Base-by-base conservation (phyloP, 345 rosid genomes). In the Anastatica hierochuntica region DNA sequence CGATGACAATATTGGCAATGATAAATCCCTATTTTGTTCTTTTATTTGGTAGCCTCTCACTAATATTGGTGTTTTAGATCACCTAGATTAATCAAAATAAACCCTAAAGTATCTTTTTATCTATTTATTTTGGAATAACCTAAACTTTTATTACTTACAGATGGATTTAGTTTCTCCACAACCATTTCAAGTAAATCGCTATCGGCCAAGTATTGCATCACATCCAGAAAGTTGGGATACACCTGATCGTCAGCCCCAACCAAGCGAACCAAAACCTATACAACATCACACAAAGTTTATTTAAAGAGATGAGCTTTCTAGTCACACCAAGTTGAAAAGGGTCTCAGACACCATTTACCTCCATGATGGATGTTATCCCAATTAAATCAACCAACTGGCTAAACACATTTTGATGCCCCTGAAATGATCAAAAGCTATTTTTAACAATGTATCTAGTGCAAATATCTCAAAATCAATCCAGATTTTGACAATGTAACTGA, bases 361-460 rank as follows among this genome's bases (percentile, higher is more conserved):
- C 97, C 95, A 85, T 82, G 34, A 89, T 72, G 45, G 97, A 89
- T 14, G 97, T 89, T 56, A 81, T 85, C 55, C 97, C 95, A 75
- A 89, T 81, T 26, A 89, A 76, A 66, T 85, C 97, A 40, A 89
- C 89, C 46, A 89, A 57, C 33, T 60, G 83, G 58, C 63, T 56
- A 39, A 89, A 60, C 51, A 89, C 78, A 56, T 74, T 80, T 58
- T 60, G 85, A 74, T 75, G 95, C 60, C 67, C 81, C 97, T 89
- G 85, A 43, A 74, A 53, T 58, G 18, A 56, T 62, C 19, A 58
- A 58, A 27, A 58, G 10, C 35, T 15, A 30, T 1, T 1, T 14
- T 57, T n/a, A 58, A 34, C 41, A 43, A 49, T 19, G 5, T 11
- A 36, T 12, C 47, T 27, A 2, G 10, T 18, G 21, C 1, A 53